Evolutionary conservation across 1,284 basidiomycete genomes (phyloP), one percentile per base, ranked within the genome.

Genomic region (Microbotryomycetes sp.): DNA sequence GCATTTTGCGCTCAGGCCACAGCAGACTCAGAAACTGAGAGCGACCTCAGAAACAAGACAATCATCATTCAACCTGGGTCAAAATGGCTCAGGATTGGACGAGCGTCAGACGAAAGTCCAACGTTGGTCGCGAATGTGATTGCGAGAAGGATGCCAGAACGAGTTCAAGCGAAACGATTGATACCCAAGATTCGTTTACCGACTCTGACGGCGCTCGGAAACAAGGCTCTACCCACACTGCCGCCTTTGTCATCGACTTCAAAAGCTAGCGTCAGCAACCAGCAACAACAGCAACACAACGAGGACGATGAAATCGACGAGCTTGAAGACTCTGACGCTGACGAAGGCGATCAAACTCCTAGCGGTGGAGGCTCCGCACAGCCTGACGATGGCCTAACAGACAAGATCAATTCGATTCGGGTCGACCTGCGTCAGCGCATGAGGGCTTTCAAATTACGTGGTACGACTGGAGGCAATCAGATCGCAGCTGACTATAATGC

Each of bases 31-130:
- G 36, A 42, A 42, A 9, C 36, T 42, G 36, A 42, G 36, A 9
- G 36, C n/a, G 67, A 68, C 32, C 59, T 62, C 0, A 57, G 60
- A 29, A 28, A 55, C 15, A 74, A 70, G 46, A 80, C 78, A 25
- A 77, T 99, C 60, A 87, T 99, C 45, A 88, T 99, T 59, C 96
- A 99, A 72, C 92, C 90, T 2, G 96, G 96, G 26, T 93, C 92
- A 2, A 82, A 89, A 29, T 86, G 80, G 71, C 78, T 97, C 36
- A 85, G 92, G 29, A 84, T 99, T 52, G 96, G 96, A 28, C 83
- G 84, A 71, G 92, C 93, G 0, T 88, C 86, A n/a, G 92, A 97
- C 72, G 83, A 89, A 29, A 84, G 81, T 36, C 92, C 92, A 12
- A 73, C 85, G 26, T 75, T 82, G 9, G 77, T 94, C 22, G 86